A percentile compares a stretch with the other conserved stretches of the same genome.
phyloP scores from a whole-genome alignment of 2,329 filamentous ascomycete species.

The Arthrinium phaeospermum region DNA sequence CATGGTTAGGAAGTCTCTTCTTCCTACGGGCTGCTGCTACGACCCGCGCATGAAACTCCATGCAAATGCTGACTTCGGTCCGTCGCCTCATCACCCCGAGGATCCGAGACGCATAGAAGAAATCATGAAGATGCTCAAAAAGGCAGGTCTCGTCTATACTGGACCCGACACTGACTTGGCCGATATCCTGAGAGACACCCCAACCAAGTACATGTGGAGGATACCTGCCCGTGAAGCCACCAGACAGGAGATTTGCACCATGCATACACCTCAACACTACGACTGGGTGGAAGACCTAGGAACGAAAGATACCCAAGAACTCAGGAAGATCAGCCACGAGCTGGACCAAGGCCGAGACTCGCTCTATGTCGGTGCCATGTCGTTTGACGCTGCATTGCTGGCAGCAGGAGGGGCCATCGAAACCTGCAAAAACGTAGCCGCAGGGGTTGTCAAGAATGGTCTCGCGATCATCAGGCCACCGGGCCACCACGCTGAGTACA shows the following conservation, averaged over 20 bases:
- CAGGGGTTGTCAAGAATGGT: slow-evolving; percentile 85
- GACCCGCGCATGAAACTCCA: slow-evolving; percentile 96
- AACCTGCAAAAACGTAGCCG: slow-evolving; percentile 89
- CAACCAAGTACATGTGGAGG: slow-evolving; percentile 71
- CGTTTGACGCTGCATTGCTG: slow-evolving; percentile 79
- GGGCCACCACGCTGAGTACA: slow-evolving; percentile 90
- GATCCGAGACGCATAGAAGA: slow-evolving; percentile 90
- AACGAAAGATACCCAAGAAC: slow-evolving; percentile 62
- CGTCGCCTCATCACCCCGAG: slow-evolving; percentile 86
- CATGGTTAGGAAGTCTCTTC: slow-evolving; percentile 49
- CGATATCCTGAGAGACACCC: slow-evolving; percentile 56
- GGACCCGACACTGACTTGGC: slow-evolving; percentile 61
- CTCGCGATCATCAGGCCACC: slow-evolving; percentile 95
- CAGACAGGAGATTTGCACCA: slow-evolving; percentile 77
- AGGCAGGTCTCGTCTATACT: slow-evolving; percentile 75
- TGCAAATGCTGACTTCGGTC: slow-evolving; percentile 78
- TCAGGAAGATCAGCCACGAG: slow-evolving; percentile 68
- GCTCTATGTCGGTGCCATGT: slow-evolving; percentile 82
- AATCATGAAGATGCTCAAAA: slow-evolving; percentile 88
- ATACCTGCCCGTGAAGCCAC: slow-evolving; percentile 82
- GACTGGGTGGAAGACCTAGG: slow-evolving; percentile 72
- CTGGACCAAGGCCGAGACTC: slow-evolving; percentile 73
- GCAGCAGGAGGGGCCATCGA: slow-evolving; percentile 95
- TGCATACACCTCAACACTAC: slow-evolving; percentile 80
- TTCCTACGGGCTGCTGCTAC: slow-evolving; percentile 83